phyloP scores from a whole-genome alignment of 108 stramenopile genomes.

The Nitzschia palea region DNA sequence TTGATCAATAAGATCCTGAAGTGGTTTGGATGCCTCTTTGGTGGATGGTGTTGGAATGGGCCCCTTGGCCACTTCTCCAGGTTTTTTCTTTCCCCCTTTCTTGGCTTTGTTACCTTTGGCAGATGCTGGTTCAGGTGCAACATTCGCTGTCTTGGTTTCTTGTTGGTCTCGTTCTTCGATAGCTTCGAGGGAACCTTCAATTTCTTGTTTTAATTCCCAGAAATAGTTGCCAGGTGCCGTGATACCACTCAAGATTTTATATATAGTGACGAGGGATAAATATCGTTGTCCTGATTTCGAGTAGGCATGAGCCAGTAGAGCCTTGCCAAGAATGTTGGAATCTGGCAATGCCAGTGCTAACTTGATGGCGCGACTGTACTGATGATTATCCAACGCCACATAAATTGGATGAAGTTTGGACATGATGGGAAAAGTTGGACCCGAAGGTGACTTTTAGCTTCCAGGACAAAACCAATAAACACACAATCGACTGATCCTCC shows the following conservation, averaged over 20 bases:
- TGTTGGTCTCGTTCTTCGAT: background rate
- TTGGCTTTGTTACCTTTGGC: slow-evolving; percentile 33
- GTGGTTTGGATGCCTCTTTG: background rate
- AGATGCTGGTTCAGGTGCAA: slow-evolving; percentile 11
- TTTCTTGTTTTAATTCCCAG: slow-evolving; percentile 35
- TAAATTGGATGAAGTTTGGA: slow-evolving; percentile 69
- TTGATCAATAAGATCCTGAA: slow-evolving; percentile 34
- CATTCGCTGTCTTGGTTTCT: background rate
- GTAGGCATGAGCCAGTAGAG: slow-evolving; percentile 65
- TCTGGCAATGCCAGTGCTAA: slow-evolving; percentile 51
- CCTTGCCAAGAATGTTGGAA: slow-evolving; percentile 45
- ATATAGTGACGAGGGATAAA: slow-evolving; percentile 46
- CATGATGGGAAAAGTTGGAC: no score
- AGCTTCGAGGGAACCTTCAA: slow-evolving; percentile 26
- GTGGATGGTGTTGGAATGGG: slow-evolving; percentile 1
- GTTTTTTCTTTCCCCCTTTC: slow-evolving; percentile 41
- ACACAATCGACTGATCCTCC: background rate
- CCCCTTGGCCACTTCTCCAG: background rate
- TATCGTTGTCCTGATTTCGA: slow-evolving; percentile 52
- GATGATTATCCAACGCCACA: slow-evolving; percentile 58
- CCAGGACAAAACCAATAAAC: background rate
- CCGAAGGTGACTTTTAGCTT: no score
- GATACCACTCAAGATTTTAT: slow-evolving; percentile 39
- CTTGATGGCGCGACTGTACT: slow-evolving; percentile 70
- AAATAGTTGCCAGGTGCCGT: slow-evolving; percentile 3